Evolutionary conservation across 2,329 filamentous ascomycete species (phyloP), one percentile per base, ranked within the genome.

Genomic region (Chaetomiaceae sp.): DNA sequence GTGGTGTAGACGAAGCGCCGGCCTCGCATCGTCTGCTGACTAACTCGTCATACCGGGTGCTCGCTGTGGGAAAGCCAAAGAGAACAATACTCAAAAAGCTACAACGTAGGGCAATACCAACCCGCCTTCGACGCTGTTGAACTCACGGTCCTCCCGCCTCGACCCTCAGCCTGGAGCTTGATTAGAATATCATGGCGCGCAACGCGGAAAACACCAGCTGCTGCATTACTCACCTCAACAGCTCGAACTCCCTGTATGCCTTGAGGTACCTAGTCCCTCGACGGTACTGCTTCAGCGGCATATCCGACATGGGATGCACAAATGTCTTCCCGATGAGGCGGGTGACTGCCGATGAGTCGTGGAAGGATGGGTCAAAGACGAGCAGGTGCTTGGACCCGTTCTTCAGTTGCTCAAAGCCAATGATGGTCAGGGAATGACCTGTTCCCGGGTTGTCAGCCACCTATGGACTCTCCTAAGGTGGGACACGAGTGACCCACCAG

Each of bases 381-480:
- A 97, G 71, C 15, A 97, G 69, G 55, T 86, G 85, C 42, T 74
- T 69, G 15, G 71, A 69, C 20, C 86, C 85, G 49, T 84, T 74
- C 27, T 67, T 70, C 22, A 75, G 77, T 54, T 77, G 79, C 65
- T 96, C 89, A 20, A 95, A 74, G 0, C 91, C 91, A 45, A 97
- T 73, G 42, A 97, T 88, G 1, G 88, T 95, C 70, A 95, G 74
- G 1, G 90, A 96, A 63, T 97, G 91, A 3, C 89, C 88, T 75
- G 20, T 1, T 7, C 1, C 33, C 4, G 19, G 14, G 5, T 11
- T 24, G 29, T 39, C 30, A 42, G 36, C 14, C 2, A 14, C 26
- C 2, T 33, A 11, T 8, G 18, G 19, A 18, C 18, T 9, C 15
- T 29, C n/a, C 19, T 11, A 32, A 22, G 34, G 14, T 8, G 12